Evolutionary conservation across 2,329 filamentous ascomycete species (phyloP), one percentile per base, ranked within the genome.

Genomic region (Fusarium sp.): DNA sequence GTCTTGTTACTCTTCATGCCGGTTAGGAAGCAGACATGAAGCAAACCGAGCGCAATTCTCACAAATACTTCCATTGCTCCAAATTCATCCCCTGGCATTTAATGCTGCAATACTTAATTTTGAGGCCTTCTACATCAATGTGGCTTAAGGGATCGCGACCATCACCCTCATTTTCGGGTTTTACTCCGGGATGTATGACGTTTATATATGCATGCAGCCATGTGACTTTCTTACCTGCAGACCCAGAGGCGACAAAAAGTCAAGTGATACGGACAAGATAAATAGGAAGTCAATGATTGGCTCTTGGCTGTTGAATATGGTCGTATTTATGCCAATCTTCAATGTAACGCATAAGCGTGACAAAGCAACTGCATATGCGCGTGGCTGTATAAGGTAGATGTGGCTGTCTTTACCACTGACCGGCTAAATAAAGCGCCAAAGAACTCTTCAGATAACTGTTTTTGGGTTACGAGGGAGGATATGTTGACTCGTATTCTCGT

Each of bases 91-190:
- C 3, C 7, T n/a, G 17, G 14, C 28, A 18, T 24, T 0, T 10
- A 2, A 24, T 10, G 8, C 5, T 12, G 12, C 6, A 51, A 15
- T 14, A 12, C 2, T 10, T 6, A 7, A 14, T n/a, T 55, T 18
- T 55, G 35, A 41, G 51, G 35, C 24, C 51, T 17, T 22, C 51
- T 0, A 14, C 20, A 7, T 6, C 11, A 2, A 10, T 4, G 6
- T 2, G 8, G 7, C 11, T 18, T 20, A 1, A 28, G 0, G 0
- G 10, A 4, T 15, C 9, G 7, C 35, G 3, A 39, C 24, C 14
- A 41, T 2, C 1, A 7, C 13, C 6, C 7, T 3, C 24, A 0
- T 28, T n/a, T 54, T 5, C 3, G 20, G 51, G 24, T 9, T 15
- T n/a, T 7, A 4, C 12, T 55, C 51, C 24, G 24, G 20, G 35